Base-by-base conservation (phyloP, 345 rosid species). In the Brassica rapa region DNA sequence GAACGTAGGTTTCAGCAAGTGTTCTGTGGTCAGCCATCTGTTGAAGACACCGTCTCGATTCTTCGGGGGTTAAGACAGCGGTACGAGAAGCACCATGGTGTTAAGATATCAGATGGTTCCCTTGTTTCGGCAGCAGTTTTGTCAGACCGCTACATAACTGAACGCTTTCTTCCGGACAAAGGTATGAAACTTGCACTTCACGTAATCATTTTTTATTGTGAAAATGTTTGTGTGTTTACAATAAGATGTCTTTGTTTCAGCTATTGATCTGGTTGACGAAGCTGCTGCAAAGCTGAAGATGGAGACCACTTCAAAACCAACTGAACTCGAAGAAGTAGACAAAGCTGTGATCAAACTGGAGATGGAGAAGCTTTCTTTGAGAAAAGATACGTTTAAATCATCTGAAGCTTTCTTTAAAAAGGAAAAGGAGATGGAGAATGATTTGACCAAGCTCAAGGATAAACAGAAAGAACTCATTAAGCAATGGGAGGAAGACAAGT, bases 251-350 rank as follows among this genome's bases (percentile, higher is more conserved):
- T 41, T 71, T 49, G 77, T 82, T 32, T 79, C 89, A 94, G 98
- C 96, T 62, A 95, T 95, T 79, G 99, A 95, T 81, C 94, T 93
- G 16, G 97, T 90, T 72, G 99, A 93, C 77, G 99, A 95, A 85
- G 97, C 99, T 69, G 94, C 94, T 37, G 97, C 94, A 76, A 95
- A 95, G 87, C 88, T 95, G 82, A 95, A 89, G 83, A 91, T 93
- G 99, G 97, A 94, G 86, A 91, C 91, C 66, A 90, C 96, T 75
- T 94, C 98, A 64, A 94, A 92, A 84, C 97, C 98, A 43, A 91
- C 85, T 10, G 99, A 94, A 78, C 80, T 94, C 72, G 97, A 92
- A 77, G 97, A 93, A 85, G 68, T 90, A 33, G 98, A 94, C 61
- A 89, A 97, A 83, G 87, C 93, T 79, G 82, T 94, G 35, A 77